Percentiles rank a stretch among this genome's conserved stretches.
These are phyloP conservation scores for Entelexis sorbosivorans DNA, from an alignment of 1,139 yeast genomes.

Conservation along the genomic window DNA sequence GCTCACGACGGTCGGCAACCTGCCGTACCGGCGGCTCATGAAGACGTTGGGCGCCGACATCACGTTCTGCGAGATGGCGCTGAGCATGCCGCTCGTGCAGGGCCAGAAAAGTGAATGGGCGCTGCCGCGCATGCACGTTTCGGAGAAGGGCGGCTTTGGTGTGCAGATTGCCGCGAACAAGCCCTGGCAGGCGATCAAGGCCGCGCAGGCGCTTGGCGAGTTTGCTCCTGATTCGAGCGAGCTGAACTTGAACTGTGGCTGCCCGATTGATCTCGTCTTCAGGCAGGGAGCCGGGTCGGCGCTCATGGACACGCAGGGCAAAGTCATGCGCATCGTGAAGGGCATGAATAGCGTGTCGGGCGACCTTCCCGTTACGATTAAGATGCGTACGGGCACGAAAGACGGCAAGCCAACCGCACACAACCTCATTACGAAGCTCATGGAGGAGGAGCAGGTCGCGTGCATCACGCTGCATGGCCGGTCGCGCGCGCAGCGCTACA, in stretches of 20 bases:
- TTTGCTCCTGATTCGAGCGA: constrained; percentile 50
- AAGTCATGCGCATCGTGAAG: constrained; percentile 62
- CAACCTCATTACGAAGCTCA: constrained; percentile 54
- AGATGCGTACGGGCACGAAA: constrained; percentile 81
- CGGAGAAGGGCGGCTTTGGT: constrained; percentile 83
- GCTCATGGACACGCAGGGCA: constrained; percentile 76
- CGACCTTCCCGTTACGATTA: constrained; percentile 82
- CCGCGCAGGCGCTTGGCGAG: constrained; percentile 64
- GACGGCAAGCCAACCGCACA: constrained; percentile 84
- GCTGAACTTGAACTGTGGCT: constrained; percentile 85
- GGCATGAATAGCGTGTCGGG: constrained; percentile 86
- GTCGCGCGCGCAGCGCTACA: constrained; percentile 89
- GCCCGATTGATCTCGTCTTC: constrained; percentile 88
- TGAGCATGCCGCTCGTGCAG: constrained; percentile 70
- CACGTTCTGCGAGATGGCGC: constrained; percentile 93
- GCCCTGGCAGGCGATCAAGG: constrained; percentile 89
- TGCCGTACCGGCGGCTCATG: constrained; percentile 92
- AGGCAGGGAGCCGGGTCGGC: constrained; percentile 96
- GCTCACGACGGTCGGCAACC: constrained; percentile 90
- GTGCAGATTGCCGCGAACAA: constrained; percentile 87
- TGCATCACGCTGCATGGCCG: constrained; percentile 94
- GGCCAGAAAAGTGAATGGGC: constrained; percentile 98
- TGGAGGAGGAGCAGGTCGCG: constrained; percentile 70
- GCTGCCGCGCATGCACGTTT: constrained; percentile 71
- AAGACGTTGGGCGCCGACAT: constrained; percentile 82